Base-by-base conservation (phyloP, 1,284 basidiomycete species). In the Trichosporon sp. region DNA sequence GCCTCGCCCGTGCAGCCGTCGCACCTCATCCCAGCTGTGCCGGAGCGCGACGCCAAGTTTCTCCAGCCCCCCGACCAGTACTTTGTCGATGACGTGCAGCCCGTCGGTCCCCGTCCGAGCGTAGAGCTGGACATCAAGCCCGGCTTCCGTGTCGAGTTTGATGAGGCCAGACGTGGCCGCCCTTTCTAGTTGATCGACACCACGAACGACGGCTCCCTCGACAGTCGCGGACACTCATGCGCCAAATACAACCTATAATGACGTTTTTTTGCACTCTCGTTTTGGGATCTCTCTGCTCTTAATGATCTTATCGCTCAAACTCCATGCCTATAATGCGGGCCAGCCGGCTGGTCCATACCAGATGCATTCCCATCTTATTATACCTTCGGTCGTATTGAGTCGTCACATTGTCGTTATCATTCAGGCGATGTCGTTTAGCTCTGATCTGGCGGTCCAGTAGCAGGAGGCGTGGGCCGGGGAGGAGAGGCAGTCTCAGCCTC, bases 121-220 rank as follows among this genome's bases (percentile, higher is more conserved):
- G 21, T 54, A 5, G 51, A 54, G 19, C n/a, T 54, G 14, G 51
- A 54, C 51, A 54, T 54, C 51, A 54, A 54, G 51, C 51, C n/a
- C 2, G 51, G 51, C 19, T 54, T 54, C 51, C 51, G 51, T 19
- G 51, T 54, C 19, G 51, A 54, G 19, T 54, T 54, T 19, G 51
- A 54, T 19, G 51, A 54, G 51, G 51, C 21, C 6, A n/a, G 51
- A 2, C n/a, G 51, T 2, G 51, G 51, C 19, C 51, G 51, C 8
- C 51, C 51, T 2, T 54, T 54, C 51, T 54, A 54, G 21, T 26
- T 16, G 26, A 26, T 26, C 26, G 26, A 12, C 46, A 26, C 26
- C 26, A 26, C 26, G 26, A 26, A 26, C 26, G 26, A 26, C 26
- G 26, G 26, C 26, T 26, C 26, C 26, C 26, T 26, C 26, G 26